Evolutionary conservation across 2,329 filamentous ascomycete species (phyloP), one percentile per base, ranked within the genome.

Genomic region (Colletotrichum navitas): DNA sequence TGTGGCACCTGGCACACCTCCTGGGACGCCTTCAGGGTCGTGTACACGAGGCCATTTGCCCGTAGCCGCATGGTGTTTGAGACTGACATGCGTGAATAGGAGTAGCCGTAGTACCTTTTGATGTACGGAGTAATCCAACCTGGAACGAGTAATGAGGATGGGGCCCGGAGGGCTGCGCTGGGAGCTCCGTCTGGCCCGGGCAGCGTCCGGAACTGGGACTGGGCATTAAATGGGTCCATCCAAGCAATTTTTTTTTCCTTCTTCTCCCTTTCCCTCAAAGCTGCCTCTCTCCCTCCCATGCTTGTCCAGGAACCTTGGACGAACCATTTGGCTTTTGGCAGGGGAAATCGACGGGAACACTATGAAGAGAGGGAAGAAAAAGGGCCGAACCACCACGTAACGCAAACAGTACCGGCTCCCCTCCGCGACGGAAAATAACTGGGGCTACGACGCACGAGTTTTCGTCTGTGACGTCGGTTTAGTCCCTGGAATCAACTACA

Each of bases 151-250:
- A 72, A 72, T 69, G 69, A 61, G 24, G 32, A 69, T 72, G 69
- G 69, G 66, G 51, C 69, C 69, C 54, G 59, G 59, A 55, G 69
- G 65, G 29, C 24, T 63, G 66, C 59, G 65, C 69, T 60, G 54
- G 29, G 65, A 72, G 69, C 69, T 72, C 69, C 69, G 69, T 69
- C 65, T 72, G 69, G 69, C 60, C 69, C 69, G 69, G 65, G 67
- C 66, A 61, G 65, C 47, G 54, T 62, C 65, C 69, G 69, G 69
- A 34, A 72, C 69, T 63, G 52, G 69, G 41, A 72, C 69, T 68
- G 59, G 69, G 69, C 69, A 69, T 72, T 69, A 69, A 72, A 64
- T 68, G 69, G 69, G 69, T 26, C 65, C 54, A 18, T 63, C 51
- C 59, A 64, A 64, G 59, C 54, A 64, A 64, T 69, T 64, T 68